Conservation (phyloP, 2,329 filamentous ascomycete species). For the Metarhizium guizhouense region DNA sequence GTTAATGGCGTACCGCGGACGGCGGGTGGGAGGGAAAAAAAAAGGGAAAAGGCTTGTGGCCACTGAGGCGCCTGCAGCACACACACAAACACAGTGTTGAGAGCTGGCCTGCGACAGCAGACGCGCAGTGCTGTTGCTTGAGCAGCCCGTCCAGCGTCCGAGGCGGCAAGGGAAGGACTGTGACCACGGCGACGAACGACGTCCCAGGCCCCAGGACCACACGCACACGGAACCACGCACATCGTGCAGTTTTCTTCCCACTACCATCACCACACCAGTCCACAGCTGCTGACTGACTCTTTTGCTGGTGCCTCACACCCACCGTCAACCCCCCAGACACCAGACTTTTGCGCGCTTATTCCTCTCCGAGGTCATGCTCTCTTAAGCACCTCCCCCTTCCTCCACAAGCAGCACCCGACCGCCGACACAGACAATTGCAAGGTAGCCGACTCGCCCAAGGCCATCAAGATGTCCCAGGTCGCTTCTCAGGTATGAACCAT, state of each 20-base stretch:
- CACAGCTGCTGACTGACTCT: slow-evolving; percentile 4
- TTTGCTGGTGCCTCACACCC: slow-evolving; percentile 7
- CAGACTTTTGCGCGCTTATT: slow-evolving; percentile 10
- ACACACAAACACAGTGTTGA: too few relatives aligned
- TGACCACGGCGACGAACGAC: too few relatives aligned
- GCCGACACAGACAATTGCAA: slow-evolving; percentile 36
- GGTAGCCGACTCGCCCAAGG: slow-evolving; percentile 15
- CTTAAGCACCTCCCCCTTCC: slow-evolving; percentile 22
- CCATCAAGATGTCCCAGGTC: slow-evolving; percentile 50
- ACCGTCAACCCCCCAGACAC: slow-evolving; percentile 8
- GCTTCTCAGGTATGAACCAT: slow-evolving; percentile 45
- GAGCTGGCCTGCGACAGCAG: too few relatives aligned
- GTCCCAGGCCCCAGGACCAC: not conserved
- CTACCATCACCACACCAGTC: slow-evolving; percentile 7
- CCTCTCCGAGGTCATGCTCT: slow-evolving; percentile 29
- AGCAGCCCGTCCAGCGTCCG: too few relatives aligned
- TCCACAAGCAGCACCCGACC: slow-evolving; percentile 21
- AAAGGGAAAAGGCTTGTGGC: not conserved
- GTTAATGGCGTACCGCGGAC: too few relatives aligned
- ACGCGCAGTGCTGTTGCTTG: too few relatives aligned
- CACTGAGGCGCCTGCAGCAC: not conserved
- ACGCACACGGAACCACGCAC: not conserved
- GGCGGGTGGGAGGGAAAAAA: too few relatives aligned
- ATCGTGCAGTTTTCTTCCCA: slow-evolving; percentile 15
- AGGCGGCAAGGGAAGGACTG: too few relatives aligned